Evolutionary conservation across 352 stramenopile genomes (phyloP).

Genomic region (Pythium oligandrum): DNA sequence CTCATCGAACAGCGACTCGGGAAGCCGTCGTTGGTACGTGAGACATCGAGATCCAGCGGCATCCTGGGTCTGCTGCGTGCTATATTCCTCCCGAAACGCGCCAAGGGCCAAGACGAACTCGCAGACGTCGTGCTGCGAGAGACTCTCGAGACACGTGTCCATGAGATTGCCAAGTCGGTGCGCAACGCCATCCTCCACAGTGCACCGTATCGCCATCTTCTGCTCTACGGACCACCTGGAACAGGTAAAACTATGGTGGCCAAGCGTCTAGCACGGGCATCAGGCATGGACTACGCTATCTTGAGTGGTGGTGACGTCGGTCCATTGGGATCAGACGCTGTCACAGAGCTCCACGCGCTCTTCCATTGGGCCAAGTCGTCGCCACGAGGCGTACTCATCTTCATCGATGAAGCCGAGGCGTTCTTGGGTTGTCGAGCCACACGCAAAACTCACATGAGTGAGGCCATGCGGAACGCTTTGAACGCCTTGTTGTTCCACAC

Average conservation of each 20-base stretch:
- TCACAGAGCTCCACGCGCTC: constrained; percentile 77
- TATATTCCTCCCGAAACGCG: constrained; percentile 12
- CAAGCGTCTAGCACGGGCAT: constrained; percentile 59
- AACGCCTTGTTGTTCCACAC: constrained; percentile 85
- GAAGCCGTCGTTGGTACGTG: constrained; percentile 66
- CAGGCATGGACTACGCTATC: constrained; percentile 80
- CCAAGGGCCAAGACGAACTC: constrained; percentile 36
- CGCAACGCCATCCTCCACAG: constrained; percentile 54
- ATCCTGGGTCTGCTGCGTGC: constrained; percentile 40
- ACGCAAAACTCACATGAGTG: constrained; percentile 79
- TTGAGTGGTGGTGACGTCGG: constrained; percentile 83
- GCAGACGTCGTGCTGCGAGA: constrained; percentile 54
- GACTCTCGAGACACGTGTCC: constrained; percentile 51
- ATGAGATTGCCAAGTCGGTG: constrained; percentile 57
- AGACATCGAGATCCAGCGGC: constrained; percentile 53
- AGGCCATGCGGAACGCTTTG: constrained; percentile 75
- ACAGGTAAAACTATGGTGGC: constrained; percentile 89
- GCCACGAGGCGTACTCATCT: constrained; percentile 73
- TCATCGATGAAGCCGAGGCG: constrained; percentile 86
- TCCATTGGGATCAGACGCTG: constrained; percentile 63
- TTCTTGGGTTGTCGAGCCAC: constrained; percentile 72
- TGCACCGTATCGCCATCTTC: constrained; percentile 75
- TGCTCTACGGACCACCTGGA: constrained; percentile 79
- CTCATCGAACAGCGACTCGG: constrained; percentile 60
- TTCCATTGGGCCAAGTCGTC: constrained; percentile 80